Conservation (phyloP, 2,329 filamentous ascomycete species). For the Myotisia sp. region DNA sequence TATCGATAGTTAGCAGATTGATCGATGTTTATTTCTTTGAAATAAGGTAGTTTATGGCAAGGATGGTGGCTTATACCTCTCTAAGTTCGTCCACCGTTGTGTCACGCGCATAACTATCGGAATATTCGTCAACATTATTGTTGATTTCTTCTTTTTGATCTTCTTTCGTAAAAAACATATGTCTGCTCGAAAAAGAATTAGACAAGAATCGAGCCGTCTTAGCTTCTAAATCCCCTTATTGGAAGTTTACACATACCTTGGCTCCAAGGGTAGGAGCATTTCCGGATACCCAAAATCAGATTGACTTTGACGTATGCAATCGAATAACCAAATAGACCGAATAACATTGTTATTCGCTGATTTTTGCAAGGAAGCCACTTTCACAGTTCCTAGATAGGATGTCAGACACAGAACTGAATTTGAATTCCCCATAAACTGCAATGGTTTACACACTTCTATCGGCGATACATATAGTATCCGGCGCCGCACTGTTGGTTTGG, state of each 20-base stretch:
- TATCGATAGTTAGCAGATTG: background rate
- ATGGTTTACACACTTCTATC: conserved; percentile 47
- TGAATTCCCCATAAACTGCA: background rate
- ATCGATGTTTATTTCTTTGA: background rate
- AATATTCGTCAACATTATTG: conserved; percentile 57
- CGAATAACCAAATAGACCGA: conserved; percentile 65
- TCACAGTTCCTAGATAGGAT: conserved; percentile 42
- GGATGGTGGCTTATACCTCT: conserved; percentile 18
- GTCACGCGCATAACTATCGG: conserved; percentile 71
- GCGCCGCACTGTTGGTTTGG: conserved; percentile 52
- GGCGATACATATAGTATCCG: conserved; percentile 57
- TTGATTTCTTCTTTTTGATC: conserved; percentile 41
- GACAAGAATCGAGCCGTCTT: no score
- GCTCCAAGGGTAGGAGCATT: conserved; percentile 51
- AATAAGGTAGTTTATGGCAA: background rate
- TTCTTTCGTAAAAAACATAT: conserved; percentile 58
- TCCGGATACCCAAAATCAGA: conserved; percentile 39
- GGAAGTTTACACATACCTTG: conserved; percentile 25
- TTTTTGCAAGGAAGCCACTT: conserved; percentile 71
- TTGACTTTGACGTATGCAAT: conserved; percentile 54
- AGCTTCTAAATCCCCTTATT: no score
- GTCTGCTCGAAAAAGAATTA: conserved; percentile 34
- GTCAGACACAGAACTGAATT: background rate
- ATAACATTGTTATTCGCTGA: conserved; percentile 57
- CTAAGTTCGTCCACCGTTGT: conserved; percentile 49